Evolutionary conservation across 257 asterid genomes (phyloP).

Genomic region (Solanum tarapatanum): DNA sequence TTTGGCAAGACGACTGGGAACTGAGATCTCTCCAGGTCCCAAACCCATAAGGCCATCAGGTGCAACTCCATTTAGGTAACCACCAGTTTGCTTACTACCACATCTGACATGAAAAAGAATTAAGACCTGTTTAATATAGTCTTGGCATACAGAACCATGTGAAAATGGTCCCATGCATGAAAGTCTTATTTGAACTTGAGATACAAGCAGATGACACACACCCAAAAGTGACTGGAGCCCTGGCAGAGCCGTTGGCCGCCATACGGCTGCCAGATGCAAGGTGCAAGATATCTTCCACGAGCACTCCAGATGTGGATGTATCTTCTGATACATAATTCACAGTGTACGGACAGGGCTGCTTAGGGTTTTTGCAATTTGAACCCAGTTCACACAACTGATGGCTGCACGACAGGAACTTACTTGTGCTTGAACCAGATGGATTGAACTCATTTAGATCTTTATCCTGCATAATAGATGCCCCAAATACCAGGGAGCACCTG

Average conservation of each 20-base stretch:
- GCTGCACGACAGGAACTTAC: conserved; percentile 57
- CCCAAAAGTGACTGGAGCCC: conserved; percentile 69
- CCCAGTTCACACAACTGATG: conserved; percentile 52
- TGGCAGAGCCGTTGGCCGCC: conserved; percentile 33
- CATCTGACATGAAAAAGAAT: conserved; percentile 37
- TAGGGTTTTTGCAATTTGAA: conserved; percentile 42
- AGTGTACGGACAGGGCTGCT: conserved; percentile 56
- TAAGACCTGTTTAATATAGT: background rate
- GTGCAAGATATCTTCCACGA: conserved; percentile 74
- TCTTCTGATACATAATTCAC: conserved; percentile 51
- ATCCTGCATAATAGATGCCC: conserved; percentile 95
- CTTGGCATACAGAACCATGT: background rate
- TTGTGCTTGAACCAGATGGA: conserved; percentile 66
- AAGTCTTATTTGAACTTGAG: background rate
- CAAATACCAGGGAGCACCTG: conserved; percentile 86
- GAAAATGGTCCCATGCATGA: background rate
- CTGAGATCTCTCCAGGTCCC: conserved; percentile 79
- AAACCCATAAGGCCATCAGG: conserved; percentile 92
- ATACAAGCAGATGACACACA: conserved; percentile 11
- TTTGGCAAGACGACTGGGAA: conserved; percentile 76
- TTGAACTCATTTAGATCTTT: conserved; percentile 62
- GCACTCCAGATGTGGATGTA: conserved; percentile 72
- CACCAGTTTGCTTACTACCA: conserved; percentile 87
- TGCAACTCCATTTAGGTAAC: conserved; percentile 71
- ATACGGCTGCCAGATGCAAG: conserved; percentile 37